These are phyloP conservation scores for Amylocystis lapponica DNA, from an alignment of 768 basidiomycete species.

Conservation along the genomic window DNA sequence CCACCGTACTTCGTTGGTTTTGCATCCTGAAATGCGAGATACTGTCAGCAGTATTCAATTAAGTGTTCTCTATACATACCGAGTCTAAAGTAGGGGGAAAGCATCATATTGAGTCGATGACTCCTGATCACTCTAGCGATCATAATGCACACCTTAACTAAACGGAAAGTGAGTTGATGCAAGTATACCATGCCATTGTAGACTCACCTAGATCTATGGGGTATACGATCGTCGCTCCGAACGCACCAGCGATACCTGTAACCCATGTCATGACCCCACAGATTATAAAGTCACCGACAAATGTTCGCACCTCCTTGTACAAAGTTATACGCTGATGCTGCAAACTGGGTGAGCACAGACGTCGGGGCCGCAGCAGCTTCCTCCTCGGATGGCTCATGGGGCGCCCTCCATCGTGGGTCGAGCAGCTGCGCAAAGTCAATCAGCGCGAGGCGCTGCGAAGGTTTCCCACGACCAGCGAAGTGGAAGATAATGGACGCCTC, in stretches of 20 bases:
- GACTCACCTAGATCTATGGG: constrained; percentile 87
- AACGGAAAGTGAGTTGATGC: not conserved
- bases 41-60: not conserved
- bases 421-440: constrained; percentile 90
- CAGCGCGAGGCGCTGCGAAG: constrained; percentile 67
- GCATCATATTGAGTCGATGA: not conserved
- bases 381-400: constrained; percentile 41
- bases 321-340: constrained; percentile 82
- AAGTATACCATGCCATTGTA: not conserved
- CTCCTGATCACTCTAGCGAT: not conserved
- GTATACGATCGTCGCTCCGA: constrained; percentile 97
- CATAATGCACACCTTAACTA: constrained; percentile 65
- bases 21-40: constrained; percentile 61
- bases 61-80: constrained; percentile 30
- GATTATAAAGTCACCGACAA: not conserved
- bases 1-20: constrained; percentile 94
- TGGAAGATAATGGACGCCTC: constrained; percentile 98
- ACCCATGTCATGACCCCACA: not conserved
- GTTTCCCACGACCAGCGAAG: constrained; percentile 82
- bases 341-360: constrained; percentile 50
- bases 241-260: constrained; percentile 81
- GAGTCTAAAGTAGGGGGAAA: constrained; percentile 38
- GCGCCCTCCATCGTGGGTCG: constrained; percentile 83
- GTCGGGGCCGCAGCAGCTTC: constrained; percentile 23
- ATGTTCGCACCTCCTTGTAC: constrained; percentile 65